phyloP scores from a whole-genome alignment of 2,329 filamentous ascomycete genomes.

The Aspergillus aculeatus region DNA sequence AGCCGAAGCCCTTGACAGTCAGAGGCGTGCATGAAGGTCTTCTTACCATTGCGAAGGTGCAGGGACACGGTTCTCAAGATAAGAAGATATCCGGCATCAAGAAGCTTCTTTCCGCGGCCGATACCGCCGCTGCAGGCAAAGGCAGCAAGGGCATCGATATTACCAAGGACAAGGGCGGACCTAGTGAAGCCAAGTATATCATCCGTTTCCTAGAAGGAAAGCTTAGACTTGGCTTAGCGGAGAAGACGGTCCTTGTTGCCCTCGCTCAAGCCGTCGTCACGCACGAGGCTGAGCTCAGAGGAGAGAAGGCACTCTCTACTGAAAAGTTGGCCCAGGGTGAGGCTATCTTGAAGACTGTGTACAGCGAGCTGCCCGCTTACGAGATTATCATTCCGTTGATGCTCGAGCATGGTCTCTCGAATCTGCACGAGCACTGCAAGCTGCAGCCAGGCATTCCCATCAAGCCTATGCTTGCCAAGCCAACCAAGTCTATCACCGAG shows the following conservation, averaged over 20 bases:
- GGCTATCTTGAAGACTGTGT: slow-evolving; percentile 81
- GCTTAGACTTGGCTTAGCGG: slow-evolving; percentile 83
- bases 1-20: slow-evolving; percentile 86
- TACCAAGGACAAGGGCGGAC: slow-evolving; percentile 84
- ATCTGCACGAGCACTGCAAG: slow-evolving; percentile 81
- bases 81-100: slow-evolving; percentile 94
- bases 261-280: slow-evolving; percentile 83
- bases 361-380: slow-evolving; percentile 92
- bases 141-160: slow-evolving; percentile 69
- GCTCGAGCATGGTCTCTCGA: slow-evolving; percentile 79
- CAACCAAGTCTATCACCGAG: slow-evolving; percentile 96
- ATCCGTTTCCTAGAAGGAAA: slow-evolving; percentile 94
- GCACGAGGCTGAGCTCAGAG: slow-evolving; percentile 73
- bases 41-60: slow-evolving; percentile 81
- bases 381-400: slow-evolving; percentile 91
- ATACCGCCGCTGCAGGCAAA: slow-evolving; percentile 70
- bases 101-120: slow-evolving; percentile 88
- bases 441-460: slow-evolving; percentile 89
- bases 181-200: slow-evolving; percentile 92
- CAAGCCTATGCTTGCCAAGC: slow-evolving; percentile 98
- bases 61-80: slow-evolving; percentile 83
- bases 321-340: slow-evolving; percentile 81
- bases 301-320: slow-evolving; percentile 66
- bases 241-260: slow-evolving; percentile 86
- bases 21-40: slow-evolving; percentile 82